Evolutionary conservation across 495 filamentous ascomycete genomes (phyloP).

Genomic region (Chaetomium fimeti): DNA sequence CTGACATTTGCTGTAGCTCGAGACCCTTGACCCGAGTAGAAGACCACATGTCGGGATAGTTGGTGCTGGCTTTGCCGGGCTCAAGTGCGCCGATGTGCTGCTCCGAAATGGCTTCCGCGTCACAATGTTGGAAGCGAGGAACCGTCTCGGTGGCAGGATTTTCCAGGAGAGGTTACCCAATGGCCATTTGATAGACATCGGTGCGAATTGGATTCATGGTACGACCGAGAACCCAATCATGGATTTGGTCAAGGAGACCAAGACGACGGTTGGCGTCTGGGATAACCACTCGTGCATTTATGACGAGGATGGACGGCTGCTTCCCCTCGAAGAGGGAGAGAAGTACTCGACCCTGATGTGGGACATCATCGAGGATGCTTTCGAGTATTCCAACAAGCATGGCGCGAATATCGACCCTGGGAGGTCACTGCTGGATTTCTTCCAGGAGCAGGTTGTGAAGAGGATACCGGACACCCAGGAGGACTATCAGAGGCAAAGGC

Average conservation of each 20-base stretch:
- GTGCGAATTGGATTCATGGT: constrained; percentile 96
- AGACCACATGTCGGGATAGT: constrained; percentile 65
- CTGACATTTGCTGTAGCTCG: constrained; percentile 39
- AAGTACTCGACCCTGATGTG: constrained; percentile 66
- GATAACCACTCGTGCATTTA: constrained; percentile 58
- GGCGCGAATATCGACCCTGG: constrained; percentile 61
- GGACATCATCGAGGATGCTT: constrained; percentile 75
- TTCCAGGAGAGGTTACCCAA: constrained; percentile 49
- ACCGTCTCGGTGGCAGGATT: constrained; percentile 81
- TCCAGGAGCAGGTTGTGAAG: constrained; percentile 58
- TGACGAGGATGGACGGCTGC: constrained; percentile 58
- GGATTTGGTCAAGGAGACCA: constrained; percentile 67
- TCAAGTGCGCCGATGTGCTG: constrained; percentile 82
- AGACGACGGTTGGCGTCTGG: constrained; percentile 58
- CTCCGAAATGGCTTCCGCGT: constrained; percentile 74
- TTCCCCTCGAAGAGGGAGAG: constrained; percentile 54
- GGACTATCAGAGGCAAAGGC: constrained; percentile 48
- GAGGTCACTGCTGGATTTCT: constrained; percentile 75
- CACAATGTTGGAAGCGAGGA: constrained; percentile 79
- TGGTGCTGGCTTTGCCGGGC: constrained; percentile 83
- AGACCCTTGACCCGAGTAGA: constrained; percentile 34
- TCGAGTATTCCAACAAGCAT: constrained; percentile 71
- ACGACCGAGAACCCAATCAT: constrained; percentile 80
- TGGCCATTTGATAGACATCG: constrained; percentile 59
- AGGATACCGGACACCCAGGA: constrained; percentile 50